Conservation (phyloP, 2,329 filamentous ascomycete genomes). For the Pseudodiploospora longispora region DNA sequence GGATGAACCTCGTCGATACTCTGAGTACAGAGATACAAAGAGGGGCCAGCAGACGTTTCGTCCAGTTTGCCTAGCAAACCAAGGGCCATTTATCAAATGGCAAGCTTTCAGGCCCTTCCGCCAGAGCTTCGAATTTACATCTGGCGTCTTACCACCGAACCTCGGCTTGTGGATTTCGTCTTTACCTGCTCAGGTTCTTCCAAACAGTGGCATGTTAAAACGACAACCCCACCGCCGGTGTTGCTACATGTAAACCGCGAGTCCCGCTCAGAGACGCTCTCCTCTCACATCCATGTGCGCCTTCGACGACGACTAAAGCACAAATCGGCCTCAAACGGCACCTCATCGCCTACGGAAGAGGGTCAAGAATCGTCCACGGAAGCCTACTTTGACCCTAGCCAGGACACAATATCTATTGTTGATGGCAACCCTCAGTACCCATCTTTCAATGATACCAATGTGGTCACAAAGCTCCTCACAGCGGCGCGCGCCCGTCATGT, state of each 20-base stretch:
- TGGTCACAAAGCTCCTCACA: too few species aligned
- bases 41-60: too few species aligned
- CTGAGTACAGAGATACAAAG: too few species aligned
- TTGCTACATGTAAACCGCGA: neutral
- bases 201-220: too few species aligned
- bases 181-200: neutral
- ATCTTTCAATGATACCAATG: too few species aligned
- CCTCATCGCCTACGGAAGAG: neutral
- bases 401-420: neutral
- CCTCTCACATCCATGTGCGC: neutral
- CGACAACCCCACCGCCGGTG: neutral
- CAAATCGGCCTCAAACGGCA: neutral
- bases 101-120: neutral
- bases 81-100: neutral
- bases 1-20: too few species aligned
- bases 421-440: neutral
- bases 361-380: neutral
- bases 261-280: neutral
- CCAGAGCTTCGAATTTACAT: neutral
- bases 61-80: too few species aligned
- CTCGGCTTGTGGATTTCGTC: neutral
- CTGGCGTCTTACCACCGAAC: neutral
- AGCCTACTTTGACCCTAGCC: neutral
- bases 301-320: neutral
- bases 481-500: too few species aligned